A percentile compares a stretch with the other conserved stretches of the same genome.
These are phyloP conservation scores for Diutina scorzettiae DNA, from an alignment of 1,139 yeast genomes.

Conservation along the genomic window DNA sequence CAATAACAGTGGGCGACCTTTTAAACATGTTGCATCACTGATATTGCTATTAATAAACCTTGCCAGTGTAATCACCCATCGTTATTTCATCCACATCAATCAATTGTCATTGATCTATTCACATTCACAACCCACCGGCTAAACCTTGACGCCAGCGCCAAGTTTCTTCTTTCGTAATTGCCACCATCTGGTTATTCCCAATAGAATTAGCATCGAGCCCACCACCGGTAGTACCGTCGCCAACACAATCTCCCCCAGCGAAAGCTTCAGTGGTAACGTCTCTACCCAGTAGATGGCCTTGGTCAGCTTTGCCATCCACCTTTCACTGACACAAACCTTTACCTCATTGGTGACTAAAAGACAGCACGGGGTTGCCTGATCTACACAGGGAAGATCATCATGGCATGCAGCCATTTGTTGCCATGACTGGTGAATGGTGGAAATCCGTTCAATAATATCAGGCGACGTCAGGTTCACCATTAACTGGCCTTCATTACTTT, in stretches of 20 bases:
- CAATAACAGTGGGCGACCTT: too few species aligned
- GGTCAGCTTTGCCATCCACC: background rate
- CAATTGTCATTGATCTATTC: too few species aligned
- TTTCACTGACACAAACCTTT: background rate
- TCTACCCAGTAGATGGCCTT: background rate
- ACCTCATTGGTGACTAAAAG: background rate
- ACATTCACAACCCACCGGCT: too few species aligned
- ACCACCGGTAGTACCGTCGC: background rate
- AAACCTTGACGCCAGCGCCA: too few species aligned
- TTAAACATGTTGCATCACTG: too few species aligned
- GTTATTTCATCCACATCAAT: too few species aligned
- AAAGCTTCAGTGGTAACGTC: background rate
- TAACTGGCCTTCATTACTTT: background rate
- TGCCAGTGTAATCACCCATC: too few species aligned
- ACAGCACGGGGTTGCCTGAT: background rate
- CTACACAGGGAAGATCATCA: background rate
- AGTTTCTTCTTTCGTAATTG: too few species aligned
- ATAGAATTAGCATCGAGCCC: too few species aligned
- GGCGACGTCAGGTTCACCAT: background rate
- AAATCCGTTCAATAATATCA: background rate
- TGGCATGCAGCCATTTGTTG: background rate
- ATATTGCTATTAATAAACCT: too few species aligned
- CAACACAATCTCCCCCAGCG: background rate
- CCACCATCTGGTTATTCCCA: too few species aligned
- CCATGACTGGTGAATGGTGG: background rate